Evolutionary conservation across 805 yeast genomes (phyloP).

Genomic region (Lachancea waltii): DNA sequence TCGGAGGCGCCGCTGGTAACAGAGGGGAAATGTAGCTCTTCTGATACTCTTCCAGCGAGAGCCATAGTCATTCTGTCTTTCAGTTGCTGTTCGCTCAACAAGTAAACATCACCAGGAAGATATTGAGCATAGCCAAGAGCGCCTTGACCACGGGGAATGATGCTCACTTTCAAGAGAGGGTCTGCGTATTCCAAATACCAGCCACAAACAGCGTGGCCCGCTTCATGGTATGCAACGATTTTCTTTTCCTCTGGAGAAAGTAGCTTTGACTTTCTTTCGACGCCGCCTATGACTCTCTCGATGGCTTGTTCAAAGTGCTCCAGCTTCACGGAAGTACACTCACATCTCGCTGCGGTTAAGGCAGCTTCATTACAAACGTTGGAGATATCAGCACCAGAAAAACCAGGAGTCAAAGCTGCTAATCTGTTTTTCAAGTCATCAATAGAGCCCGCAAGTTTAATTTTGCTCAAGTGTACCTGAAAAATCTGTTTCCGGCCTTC

Average conservation of each 20-base stretch:
- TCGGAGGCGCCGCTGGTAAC: slow-evolving; percentile 92
- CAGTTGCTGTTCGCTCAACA: slow-evolving; percentile 70
- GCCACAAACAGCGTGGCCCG: slow-evolving; percentile 95
- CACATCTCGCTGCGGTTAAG: slow-evolving; percentile 78
- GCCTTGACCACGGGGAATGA: slow-evolving; percentile 91
- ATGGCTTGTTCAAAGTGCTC: slow-evolving; percentile 86
- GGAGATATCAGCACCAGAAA: slow-evolving; percentile 94
- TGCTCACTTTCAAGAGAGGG: slow-evolving; percentile 87
- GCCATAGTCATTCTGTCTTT: slow-evolving; percentile 89
- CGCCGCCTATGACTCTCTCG: slow-evolving; percentile 92
- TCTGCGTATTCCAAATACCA: slow-evolving; percentile 87
- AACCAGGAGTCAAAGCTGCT: slow-evolving; percentile 91
- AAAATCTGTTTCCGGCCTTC: slow-evolving; percentile 86
- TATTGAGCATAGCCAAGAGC: slow-evolving; percentile 96
- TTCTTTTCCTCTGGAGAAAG: slow-evolving; percentile 74
- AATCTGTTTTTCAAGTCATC: slow-evolving; percentile 72
- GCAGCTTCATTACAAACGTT: slow-evolving; percentile 95
- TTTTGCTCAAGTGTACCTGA: slow-evolving; percentile 65
- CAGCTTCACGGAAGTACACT: slow-evolving; percentile 53
- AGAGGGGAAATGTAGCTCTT: slow-evolving; percentile 77
- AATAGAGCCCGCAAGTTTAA: slow-evolving; percentile 43
- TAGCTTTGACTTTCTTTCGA: slow-evolving; percentile 77
- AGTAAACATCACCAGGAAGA: slow-evolving; percentile 81
- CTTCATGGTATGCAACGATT: slow-evolving; percentile 90
- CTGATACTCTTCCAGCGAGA: slow-evolving; percentile 86